Evolutionary conservation across 805 yeast species (phyloP), one percentile per base, ranked within the genome.

Genomic region (Candida tallmaniae): DNA sequence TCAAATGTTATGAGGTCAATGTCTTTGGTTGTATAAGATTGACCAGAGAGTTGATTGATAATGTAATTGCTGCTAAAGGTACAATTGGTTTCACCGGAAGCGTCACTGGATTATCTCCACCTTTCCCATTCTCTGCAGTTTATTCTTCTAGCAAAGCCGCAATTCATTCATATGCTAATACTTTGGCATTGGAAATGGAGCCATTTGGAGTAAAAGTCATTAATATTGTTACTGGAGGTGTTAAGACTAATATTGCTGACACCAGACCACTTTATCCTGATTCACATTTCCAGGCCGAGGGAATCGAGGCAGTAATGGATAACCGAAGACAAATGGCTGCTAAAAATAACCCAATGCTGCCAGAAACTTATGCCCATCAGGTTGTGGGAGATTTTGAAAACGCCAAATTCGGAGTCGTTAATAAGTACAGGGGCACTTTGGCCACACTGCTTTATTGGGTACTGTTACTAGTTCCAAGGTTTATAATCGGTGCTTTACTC

Each of bases 111-210:
- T 35, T 75, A 11, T 57, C 71, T 9, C 78, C 85, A 3, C n/a
- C n/a, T n/a, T 77, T 83, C 60, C 94, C 94, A 17, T 83, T 78
- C 54, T 76, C 80, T 1, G 66, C 80, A 10, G 62, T 78, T 20
- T 84, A 84, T 50, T 70, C 79, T 21, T 69, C 89, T 1, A 54
- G 82, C 1, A 84, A 84, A 48, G 86, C 89, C 5, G 89, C 90
- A 0, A 76, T 84, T 38, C 86, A 82, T 44, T 80, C 74, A 45
- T 84, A 78, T 49, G 83, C 86, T 0, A 70, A 74, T 26, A 70
- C 70, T 2, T 58, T 84, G 36, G 73, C 80, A 34, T 50, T 78
- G 17, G 95, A 84, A 55, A 53, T 84, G 70, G 74, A 74, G 51
- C 83, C 86, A 3, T 79, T 82, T 47, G 83, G 73, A 11, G 90